These are phyloP conservation scores for Dendrobium nobile DNA, from an alignment of 106 monocot species.

Conservation along the genomic window DNA sequence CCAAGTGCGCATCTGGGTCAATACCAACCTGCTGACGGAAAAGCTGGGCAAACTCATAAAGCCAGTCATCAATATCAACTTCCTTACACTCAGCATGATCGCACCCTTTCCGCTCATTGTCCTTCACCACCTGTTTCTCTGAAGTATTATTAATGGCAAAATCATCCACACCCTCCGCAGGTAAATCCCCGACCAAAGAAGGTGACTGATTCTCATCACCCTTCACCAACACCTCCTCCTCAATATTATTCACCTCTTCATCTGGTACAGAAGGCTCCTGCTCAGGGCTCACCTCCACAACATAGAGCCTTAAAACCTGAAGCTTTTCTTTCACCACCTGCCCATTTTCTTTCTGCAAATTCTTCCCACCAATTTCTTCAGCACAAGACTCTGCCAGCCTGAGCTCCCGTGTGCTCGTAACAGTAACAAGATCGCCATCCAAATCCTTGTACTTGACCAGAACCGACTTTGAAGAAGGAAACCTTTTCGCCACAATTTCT, in stretches of 20 bases:
- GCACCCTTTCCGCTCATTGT: constrained; percentile 43
- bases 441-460: constrained; percentile 78
- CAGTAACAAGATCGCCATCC: constrained; percentile 86
- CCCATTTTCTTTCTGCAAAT: constrained; percentile 10
- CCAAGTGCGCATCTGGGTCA: constrained; percentile 90
- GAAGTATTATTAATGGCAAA: constrained; percentile 11
- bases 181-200: constrained; percentile 16
- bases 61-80: constrained; percentile 92
- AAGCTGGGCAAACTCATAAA: constrained; percentile 87
- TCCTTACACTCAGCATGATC: constrained; percentile 82
- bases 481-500: constrained; percentile 67
- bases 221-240: constrained; percentile 26
- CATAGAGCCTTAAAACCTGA: constrained; percentile 53
- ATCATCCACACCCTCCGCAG: constrained; percentile 7
- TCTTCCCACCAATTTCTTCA: constrained; percentile 17
- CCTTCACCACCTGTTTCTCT: constrained; percentile 27
- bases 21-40: constrained; percentile 93
- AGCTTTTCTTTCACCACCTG: constrained; percentile 13
- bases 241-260: constrained; percentile 27
- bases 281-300: constrained; percentile 78
- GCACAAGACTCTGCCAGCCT: constrained; percentile 54
- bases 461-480: constrained; percentile 70
- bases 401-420: constrained; percentile 71
- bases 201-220: constrained; percentile 19
- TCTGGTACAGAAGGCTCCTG: constrained; percentile 59